Evolutionary conservation across 2,329 filamentous ascomycete genomes (phyloP).

Genomic region (Pseudogymnoascus sp.): DNA sequence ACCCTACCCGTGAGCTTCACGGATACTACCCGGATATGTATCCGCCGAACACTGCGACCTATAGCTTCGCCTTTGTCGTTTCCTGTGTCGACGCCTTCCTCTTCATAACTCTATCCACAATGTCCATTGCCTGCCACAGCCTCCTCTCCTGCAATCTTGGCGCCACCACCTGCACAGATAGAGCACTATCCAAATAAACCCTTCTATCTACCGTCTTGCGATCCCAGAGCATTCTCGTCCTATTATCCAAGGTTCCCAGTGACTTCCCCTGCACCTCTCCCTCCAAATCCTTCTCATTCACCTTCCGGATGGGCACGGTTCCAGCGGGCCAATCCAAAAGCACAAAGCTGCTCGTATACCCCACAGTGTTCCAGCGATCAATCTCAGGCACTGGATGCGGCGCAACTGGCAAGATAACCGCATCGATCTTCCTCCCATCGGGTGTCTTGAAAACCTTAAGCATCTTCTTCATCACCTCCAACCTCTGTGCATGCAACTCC

Average conservation of each 20-base stretch:
- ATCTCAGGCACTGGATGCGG: conserved; percentile 56
- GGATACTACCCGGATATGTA: too few relatives aligned
- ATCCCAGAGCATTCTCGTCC: conserved; percentile 43
- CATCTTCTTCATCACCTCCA: conserved; percentile 47
- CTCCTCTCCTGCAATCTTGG: conserved; percentile 26
- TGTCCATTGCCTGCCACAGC: conserved; percentile 23
- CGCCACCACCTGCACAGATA: conserved; percentile 26
- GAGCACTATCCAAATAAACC: conserved; percentile 24
- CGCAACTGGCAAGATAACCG: conserved; percentile 55
- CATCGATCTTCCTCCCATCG: conserved; percentile 43
- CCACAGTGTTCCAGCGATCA: conserved; percentile 55
- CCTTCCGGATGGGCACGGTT: conserved; percentile 44
- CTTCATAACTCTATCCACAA: conserved; percentile 22
- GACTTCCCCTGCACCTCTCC: conserved; percentile 38
- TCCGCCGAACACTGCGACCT: too few relatives aligned
- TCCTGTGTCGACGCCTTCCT: neutral
- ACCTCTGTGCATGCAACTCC: conserved; percentile 45
- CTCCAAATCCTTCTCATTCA: conserved; percentile 42
- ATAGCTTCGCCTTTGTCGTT: conserved; percentile 16
- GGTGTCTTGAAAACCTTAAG: conserved; percentile 48
- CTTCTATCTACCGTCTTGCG: conserved; percentile 23
- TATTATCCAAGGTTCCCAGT: conserved; percentile 52
- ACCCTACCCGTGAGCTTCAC: too few relatives aligned
- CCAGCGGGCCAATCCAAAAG: conserved; percentile 57
- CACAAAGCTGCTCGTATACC: conserved; percentile 56